These are phyloP conservation scores for Metschnikowia henanensis DNA, from an alignment of 805 yeast genomes.

Conservation along the genomic window DNA sequence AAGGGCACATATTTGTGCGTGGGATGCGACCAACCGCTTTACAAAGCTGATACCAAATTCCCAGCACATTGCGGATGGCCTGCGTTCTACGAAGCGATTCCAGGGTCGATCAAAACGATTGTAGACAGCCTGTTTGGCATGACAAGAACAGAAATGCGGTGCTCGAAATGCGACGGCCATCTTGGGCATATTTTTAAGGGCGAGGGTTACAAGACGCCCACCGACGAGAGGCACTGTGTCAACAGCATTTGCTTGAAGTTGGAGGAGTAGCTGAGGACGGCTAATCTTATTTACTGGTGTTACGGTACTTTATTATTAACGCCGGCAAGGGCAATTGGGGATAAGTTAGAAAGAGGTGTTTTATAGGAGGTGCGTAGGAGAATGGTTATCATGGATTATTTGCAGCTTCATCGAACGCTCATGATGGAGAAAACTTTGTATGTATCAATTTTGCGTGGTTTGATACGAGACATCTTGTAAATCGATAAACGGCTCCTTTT, in stretches of 20 bases:
- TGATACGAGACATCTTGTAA: too few species aligned
- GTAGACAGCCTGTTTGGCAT: conserved; percentile 71
- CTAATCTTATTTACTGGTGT: too few species aligned
- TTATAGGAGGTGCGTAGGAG: too few species aligned
- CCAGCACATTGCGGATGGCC: conserved; percentile 98
- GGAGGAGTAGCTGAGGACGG: conserved; percentile 21
- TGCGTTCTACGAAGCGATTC: conserved; percentile 87
- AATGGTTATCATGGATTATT: too few species aligned
- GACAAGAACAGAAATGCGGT: conserved; percentile 86
- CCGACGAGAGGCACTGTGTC: conserved; percentile 93
- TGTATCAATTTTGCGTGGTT: too few species aligned
- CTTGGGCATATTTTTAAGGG: conserved; percentile 94
- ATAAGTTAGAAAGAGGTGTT: too few species aligned
- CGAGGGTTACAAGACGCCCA: conserved; percentile 88
- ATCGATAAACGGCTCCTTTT: too few species aligned
- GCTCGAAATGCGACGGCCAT: conserved; percentile 89
- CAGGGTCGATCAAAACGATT: conserved; percentile 66
- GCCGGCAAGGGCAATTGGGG: too few species aligned
- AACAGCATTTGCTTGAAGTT: conserved; percentile 83
- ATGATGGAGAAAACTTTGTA: too few species aligned
- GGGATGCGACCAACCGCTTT: conserved; percentile 80
- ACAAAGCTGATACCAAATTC: conserved; percentile 78
- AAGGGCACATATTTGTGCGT: conserved; percentile 81
- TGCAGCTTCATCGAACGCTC: too few species aligned
- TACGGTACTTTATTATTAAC: too few species aligned